Evolutionary conservation across 495 filamentous ascomycete species (phyloP), one percentile per base, ranked within the genome.

Genomic region (Pyronema domesticum): DNA sequence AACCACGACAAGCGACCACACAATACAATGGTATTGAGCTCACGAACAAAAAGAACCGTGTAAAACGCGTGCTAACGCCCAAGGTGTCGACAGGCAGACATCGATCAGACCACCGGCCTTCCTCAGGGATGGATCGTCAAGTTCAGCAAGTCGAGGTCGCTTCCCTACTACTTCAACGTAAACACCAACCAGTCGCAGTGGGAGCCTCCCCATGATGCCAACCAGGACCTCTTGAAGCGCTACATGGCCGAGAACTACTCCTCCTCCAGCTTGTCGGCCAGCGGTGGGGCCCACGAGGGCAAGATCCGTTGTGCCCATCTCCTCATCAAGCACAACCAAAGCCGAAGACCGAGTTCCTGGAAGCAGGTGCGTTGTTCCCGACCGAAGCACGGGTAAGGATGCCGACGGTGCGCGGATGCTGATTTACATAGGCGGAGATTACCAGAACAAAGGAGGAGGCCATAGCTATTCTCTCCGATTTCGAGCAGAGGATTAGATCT

Each of bases 111-210:
- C 51, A 80, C 83, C 60, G 91, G 91, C 64, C 79, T 98, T 52
- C 91, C 91, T 44, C 65, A 76, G 5, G 75, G 79, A 65, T 95
- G 91, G 91, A 88, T 94, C 70, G 86, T 96, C 64, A 85, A 88
- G 61, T 85, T 89, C 71, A 93, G 85, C 67, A 89, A 94, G 71
- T 89, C 85, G 68, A 96, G 94, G 72, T 93, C 91, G 69, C 83
- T 96, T 13, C 91, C 91, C 37, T 98, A 98, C 73, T 98, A 95
- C 71, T 96, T 94, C 82, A 91, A 94, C 70, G 68, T 82, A 23
- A 67, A 67, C 30, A 83, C 83, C 46, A 86, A 85, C 63, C 79
- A 81, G 60, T 96, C 91, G 49, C 77, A 83, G 67, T 98, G 91
- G 91, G 89, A 96, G 61, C 91, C 91, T 4, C 91, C 91, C 19